Conservation (phyloP, 345 rosid genomes). For the Iberis pinnata region DNA sequence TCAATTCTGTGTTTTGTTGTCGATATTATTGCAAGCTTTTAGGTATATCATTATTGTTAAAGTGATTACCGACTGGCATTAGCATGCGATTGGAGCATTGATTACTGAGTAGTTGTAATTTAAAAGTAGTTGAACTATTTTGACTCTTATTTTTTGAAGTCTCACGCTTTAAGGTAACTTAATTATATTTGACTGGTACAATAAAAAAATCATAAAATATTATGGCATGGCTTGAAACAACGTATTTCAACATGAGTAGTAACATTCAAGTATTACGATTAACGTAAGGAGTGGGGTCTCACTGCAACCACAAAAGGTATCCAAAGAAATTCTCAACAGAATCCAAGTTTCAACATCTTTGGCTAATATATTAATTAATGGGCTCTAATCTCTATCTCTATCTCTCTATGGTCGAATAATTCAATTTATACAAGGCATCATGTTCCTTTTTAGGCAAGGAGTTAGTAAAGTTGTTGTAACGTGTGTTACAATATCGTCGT, state of each 20-base stretch:
- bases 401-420: not conserved
- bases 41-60: conserved; percentile 20
- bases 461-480: conserved; percentile 5
- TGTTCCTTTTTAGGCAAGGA: not conserved
- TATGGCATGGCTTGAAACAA: conserved; percentile 12
- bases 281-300: conserved; percentile 30
- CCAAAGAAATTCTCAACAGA: conserved; percentile 18
- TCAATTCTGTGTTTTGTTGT: not conserved
- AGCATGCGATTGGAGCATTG: conserved; percentile 29
- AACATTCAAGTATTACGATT: too few species aligned
- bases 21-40: conserved; percentile 24
- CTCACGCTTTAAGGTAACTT: too few species aligned
- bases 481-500: too few species aligned
- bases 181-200: conserved; percentile 3
- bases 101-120: conserved; percentile 14
- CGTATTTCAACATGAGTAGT: conserved; percentile 2
- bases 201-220: not conserved
- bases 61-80: conserved; percentile 21
- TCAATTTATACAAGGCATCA: not conserved
- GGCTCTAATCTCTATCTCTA: not conserved
- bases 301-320: conserved; percentile 27
- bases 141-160: too few species aligned
- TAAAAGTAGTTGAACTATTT: not conserved
- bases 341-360: conserved; percentile 3
- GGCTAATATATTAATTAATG: not conserved